phyloP scores from a whole-genome alignment of 306 rosid genomes.

The Quercus robur region DNA sequence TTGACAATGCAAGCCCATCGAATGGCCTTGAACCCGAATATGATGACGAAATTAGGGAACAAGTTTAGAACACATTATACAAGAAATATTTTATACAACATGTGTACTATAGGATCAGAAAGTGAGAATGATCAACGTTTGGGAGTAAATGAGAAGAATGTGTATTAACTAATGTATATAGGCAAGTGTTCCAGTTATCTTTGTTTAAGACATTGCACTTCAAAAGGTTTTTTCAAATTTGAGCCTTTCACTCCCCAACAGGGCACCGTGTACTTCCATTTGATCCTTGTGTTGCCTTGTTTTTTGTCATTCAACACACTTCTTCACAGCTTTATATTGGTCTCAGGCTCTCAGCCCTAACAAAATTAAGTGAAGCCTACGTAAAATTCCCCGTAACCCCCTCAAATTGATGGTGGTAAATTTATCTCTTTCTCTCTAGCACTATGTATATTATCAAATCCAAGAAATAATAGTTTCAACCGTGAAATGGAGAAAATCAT shows the following conservation, averaged over 20 bases:
- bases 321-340: conserved; percentile 70
- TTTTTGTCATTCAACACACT: conserved; percentile 34
- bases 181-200: conserved; percentile 63
- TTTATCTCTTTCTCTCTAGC: too few species aligned
- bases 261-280: conserved; percentile 69
- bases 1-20: too few species aligned
- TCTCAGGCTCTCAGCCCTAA: conserved; percentile 56
- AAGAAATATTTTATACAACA: not conserved
- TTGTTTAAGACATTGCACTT: conserved; percentile 58
- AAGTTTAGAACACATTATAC: not conserved
- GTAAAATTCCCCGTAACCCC: not conserved
- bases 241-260: conserved; percentile 79
- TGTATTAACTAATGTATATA: conserved; percentile 39
- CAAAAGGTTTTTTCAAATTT: conserved; percentile 57
- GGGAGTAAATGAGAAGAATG: not conserved
- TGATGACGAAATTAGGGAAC: too few species aligned
- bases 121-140: not conserved
- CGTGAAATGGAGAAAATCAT: too few species aligned
- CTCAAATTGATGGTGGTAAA: too few species aligned
- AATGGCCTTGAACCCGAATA: too few species aligned
- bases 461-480: too few species aligned
- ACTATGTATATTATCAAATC: too few species aligned
- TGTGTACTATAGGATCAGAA: not conserved
- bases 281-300: conserved; percentile 62
- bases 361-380: too few species aligned